Percentiles rank a stretch among this genome's conserved stretches.
Conservation (phyloP, 2,329 filamentous ascomycete genomes). For the Aureobasidium vineae region DNA sequence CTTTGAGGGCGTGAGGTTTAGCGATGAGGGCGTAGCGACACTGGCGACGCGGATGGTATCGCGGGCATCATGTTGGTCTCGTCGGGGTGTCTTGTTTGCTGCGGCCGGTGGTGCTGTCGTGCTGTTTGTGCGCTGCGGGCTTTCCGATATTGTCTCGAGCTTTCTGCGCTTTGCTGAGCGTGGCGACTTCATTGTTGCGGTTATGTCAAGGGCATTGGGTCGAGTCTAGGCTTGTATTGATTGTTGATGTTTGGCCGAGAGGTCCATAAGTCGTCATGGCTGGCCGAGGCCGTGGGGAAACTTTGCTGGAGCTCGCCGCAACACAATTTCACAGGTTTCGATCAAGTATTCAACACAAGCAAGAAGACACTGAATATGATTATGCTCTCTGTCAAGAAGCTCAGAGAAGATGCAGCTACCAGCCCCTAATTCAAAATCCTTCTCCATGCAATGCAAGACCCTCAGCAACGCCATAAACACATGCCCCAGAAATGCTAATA, state of each 20-base stretch:
- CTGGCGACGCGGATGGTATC: slow-evolving; percentile 22
- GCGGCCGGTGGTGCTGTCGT: slow-evolving; percentile 1
- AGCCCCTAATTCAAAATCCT: neutral
- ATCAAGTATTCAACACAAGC: neutral
- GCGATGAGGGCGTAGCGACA: neutral
- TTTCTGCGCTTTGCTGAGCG: slow-evolving; percentile 37
- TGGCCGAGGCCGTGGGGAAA: neutral
- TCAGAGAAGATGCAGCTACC: neutral
- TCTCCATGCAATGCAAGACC: slow-evolving; percentile 9
- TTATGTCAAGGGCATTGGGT: neutral
- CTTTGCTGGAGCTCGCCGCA: neutral
- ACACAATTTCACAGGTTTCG: neutral
- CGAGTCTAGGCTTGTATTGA: neutral
- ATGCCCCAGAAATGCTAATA: slow-evolving; percentile 3
- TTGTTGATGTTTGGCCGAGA: slow-evolving; percentile 4
- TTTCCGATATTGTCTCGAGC: slow-evolving; percentile 31
- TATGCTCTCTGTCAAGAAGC: neutral
- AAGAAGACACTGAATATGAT: neutral
- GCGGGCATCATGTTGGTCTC: slow-evolving; percentile 16
- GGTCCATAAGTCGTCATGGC: neutral
- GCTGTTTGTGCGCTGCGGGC: slow-evolving; percentile 3
- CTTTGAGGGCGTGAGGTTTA: slow-evolving; percentile 15
- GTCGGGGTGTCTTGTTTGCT: neutral
- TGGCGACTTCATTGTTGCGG: slow-evolving; percentile 22
- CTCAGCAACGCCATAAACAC: neutral